Conservation (phyloP, 2,329 filamentous ascomycete genomes). For the Fusarium dimerum region DNA sequence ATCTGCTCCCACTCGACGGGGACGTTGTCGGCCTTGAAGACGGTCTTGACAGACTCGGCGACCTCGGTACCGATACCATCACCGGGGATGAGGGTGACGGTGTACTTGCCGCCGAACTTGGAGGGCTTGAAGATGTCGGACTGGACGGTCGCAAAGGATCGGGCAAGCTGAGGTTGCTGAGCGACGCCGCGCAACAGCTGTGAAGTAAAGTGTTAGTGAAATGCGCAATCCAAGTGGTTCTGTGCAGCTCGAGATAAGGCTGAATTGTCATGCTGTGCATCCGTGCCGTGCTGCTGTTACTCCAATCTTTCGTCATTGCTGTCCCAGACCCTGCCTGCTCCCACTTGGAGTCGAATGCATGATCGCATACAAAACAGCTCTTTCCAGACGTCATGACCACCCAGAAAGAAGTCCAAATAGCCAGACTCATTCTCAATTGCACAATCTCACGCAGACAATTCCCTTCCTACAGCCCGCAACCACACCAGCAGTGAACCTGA, state of each 20-base stretch:
- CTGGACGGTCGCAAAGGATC: constrained; percentile 77
- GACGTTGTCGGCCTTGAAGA: constrained; percentile 99
- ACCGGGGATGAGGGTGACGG: constrained; percentile 96
- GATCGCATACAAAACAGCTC: neutral
- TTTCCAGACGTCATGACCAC: neutral
- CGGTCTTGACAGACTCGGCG: constrained; percentile 95
- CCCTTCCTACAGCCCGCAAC: neutral
- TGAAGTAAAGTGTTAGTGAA: constrained; percentile 25
- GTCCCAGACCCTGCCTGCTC: neutral
- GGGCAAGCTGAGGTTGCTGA: constrained; percentile 47
- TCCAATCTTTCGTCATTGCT: neutral
- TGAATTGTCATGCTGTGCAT: constrained; percentile 3
- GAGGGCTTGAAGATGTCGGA: constrained; percentile 98
- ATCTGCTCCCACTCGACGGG: constrained; percentile 99
- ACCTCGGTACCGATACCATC: constrained; percentile 98
- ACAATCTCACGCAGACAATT: neutral
- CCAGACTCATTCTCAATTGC: neutral
- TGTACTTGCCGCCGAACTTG: constrained; percentile 99
- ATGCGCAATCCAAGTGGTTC: constrained; percentile 5
- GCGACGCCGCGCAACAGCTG: constrained; percentile 57
- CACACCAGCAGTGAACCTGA: constrained; percentile 9
- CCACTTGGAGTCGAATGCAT: neutral
- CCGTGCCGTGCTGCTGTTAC: neutral
- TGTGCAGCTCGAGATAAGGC: neutral
- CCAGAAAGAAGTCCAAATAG: neutral